Percentiles rank a stretch among this genome's conserved stretches.
These are phyloP conservation scores for Saccharomyces pastorianus DNA, from an alignment of 1,139 yeast species.

Conservation along the genomic window DNA sequence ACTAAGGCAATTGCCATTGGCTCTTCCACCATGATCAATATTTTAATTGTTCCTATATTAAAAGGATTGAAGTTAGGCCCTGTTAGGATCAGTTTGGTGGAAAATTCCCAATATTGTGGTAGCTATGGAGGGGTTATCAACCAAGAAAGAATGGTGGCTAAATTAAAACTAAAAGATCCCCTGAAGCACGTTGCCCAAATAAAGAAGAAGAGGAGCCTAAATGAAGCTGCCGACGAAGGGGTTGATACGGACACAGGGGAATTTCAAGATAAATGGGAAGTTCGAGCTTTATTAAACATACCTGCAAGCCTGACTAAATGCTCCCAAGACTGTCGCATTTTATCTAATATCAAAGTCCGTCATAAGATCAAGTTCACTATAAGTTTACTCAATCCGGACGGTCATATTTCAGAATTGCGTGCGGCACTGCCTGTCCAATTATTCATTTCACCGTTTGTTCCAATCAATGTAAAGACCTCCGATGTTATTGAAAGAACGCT, in stretches of 20 bases:
- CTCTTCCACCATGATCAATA: slow-evolving; percentile 59
- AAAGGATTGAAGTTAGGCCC: slow-evolving; percentile 77
- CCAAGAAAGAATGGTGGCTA: slow-evolving; percentile 52
- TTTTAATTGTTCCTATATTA: slow-evolving; percentile 67
- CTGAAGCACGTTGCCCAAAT: slow-evolving; percentile 18
- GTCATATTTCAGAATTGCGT: slow-evolving; percentile 59
- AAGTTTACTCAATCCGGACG: slow-evolving; percentile 50
- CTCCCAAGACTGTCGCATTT: slow-evolving; percentile 77
- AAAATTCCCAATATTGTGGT: slow-evolving; percentile 58
- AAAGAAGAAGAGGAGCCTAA: slow-evolving; percentile 1
- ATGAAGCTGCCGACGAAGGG: slow-evolving; percentile 1
- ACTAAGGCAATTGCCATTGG: slow-evolving; percentile 89
- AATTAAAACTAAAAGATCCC: slow-evolving; percentile 39
- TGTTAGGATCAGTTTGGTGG: slow-evolving; percentile 58
- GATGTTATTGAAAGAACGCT: slow-evolving; percentile 19
- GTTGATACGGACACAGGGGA: slow-evolving; percentile 4
- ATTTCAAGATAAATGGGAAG: slow-evolving; percentile 66
- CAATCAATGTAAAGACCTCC: slow-evolving; percentile 48
- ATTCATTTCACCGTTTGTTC: slow-evolving; percentile 70
- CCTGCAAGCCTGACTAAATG: slow-evolving; percentile 71
- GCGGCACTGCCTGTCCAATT: slow-evolving; percentile 60
- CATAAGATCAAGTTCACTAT: slow-evolving; percentile 56
- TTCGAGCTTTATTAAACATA: slow-evolving; percentile 48
- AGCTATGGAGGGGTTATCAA: slow-evolving; percentile 33
- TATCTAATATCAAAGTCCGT: slow-evolving; percentile 46